phyloP scores from a whole-genome alignment of 495 filamentous ascomycete genomes.

The Daldinia loculata region DNA sequence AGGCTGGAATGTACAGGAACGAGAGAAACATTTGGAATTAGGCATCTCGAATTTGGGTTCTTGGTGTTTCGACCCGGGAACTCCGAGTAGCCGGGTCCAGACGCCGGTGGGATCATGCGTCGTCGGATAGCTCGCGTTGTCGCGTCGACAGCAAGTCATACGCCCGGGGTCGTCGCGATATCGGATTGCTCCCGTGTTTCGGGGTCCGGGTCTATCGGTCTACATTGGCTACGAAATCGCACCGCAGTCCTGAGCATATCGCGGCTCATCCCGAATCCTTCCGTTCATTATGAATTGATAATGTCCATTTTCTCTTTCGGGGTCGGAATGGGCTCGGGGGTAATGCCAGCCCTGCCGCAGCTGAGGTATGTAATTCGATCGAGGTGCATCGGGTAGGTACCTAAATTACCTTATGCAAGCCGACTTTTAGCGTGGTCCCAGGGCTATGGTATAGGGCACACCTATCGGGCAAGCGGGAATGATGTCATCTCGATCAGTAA shows the following conservation, averaged over 20 bases:
- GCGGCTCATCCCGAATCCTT: conserved; percentile 31
- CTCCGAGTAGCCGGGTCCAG: conserved; percentile 19
- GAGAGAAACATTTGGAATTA: not conserved
- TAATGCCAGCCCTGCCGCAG: conserved; percentile 1
- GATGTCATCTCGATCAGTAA: conserved; percentile 32
- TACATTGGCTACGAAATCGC: conserved; percentile 29
- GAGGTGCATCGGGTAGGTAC: conserved; percentile 8
- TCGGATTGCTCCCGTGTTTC: conserved; percentile 20
- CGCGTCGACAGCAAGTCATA: conserved; percentile 17
- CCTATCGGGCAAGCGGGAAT: conserved; percentile 35
- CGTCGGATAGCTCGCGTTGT: conserved; percentile 21
- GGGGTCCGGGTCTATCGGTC: conserved; percentile 11
- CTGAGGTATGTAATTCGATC: conserved; percentile 6
- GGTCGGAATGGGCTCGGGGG: conserved; percentile 30
- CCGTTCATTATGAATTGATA: conserved; percentile 7
- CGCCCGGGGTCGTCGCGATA: conserved; percentile 21
- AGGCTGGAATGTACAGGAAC: not conserved
- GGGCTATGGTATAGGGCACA: conserved; percentile 33
- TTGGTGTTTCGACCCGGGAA: conserved; percentile 26
- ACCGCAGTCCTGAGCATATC: not conserved
- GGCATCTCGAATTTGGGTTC: conserved; percentile 3
- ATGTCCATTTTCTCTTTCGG: not conserved
- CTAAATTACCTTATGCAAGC: conserved; percentile 13
- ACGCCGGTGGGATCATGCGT: conserved; percentile 15
- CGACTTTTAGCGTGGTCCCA: conserved; percentile 33